A percentile compares a stretch with the other conserved stretches of the same genome.
Evolutionary conservation across 495 filamentous ascomycete genomes (phyloP).

Genomic region (Xylaria intraflava): DNA sequence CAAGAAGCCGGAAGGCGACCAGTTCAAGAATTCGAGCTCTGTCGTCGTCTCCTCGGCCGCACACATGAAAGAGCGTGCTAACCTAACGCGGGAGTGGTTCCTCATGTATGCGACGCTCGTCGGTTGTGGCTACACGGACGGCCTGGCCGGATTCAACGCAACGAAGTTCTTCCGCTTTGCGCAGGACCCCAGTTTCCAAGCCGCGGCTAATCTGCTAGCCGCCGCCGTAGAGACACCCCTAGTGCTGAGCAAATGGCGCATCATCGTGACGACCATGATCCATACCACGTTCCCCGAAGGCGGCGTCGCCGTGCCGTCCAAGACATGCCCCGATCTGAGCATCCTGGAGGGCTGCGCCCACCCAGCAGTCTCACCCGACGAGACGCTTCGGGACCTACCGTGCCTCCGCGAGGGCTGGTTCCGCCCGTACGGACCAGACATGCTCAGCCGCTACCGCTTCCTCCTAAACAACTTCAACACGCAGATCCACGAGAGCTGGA

Average conservation of each 20-base stretch:
- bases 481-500: conserved; percentile 7
- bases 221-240: conserved; percentile 2
- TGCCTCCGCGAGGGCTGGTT: conserved; percentile 13
- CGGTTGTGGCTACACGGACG: conserved; percentile 13
- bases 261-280: conserved; percentile 11
- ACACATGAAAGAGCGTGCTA: conserved; percentile 4
- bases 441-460: conserved; percentile 9
- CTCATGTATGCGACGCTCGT: conserved; percentile 19
- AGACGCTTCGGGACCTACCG: conserved; percentile 2
- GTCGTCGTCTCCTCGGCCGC: conserved; percentile 14
- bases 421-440: conserved; percentile 12
- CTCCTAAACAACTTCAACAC: conserved; percentile 16
- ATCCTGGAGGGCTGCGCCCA: neutral
- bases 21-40: conserved; percentile 11
- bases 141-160: conserved; percentile 4
- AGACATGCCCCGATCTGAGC: conserved; percentile 8
- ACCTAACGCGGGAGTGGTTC: conserved; percentile 12
- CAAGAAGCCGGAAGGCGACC: conserved; percentile 10
- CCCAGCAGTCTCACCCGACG: conserved; percentile 12
- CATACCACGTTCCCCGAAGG: conserved; percentile 4
- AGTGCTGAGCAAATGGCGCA: conserved; percentile 15
- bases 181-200: conserved; percentile 10
- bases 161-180: conserved; percentile 11
- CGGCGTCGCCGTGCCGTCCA: conserved; percentile 5
- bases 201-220: conserved; percentile 7